These are phyloP conservation scores for Phytophthora pisi DNA, from an alignment of 352 stramenopile genomes.

Conservation along the genomic window DNA sequence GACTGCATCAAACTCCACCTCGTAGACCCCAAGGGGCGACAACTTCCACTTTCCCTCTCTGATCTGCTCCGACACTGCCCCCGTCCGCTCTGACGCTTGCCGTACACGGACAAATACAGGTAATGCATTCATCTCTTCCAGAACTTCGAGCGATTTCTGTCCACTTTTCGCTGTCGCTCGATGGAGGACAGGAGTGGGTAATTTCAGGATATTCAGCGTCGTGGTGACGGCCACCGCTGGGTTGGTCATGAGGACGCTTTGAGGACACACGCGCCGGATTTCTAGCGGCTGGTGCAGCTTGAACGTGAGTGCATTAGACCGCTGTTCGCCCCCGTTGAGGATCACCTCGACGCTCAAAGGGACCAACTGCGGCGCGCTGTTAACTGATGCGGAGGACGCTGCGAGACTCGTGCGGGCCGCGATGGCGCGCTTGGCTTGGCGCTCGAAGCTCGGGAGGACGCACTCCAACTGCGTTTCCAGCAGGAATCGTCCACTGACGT, in stretches of 20 bases:
- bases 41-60: constrained; percentile 58
- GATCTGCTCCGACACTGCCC: constrained; percentile 56
- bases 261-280: constrained; percentile 54
- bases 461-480: constrained; percentile 69
- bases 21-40: constrained; percentile 57
- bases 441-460: constrained; percentile 54
- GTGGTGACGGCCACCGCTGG: constrained; percentile 43
- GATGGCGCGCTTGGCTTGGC: constrained; percentile 42
- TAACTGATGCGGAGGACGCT: constrained; percentile 46
- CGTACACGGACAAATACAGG: constrained; percentile 64
- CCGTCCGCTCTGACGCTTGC: constrained; percentile 57
- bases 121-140: constrained; percentile 51
- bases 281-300: constrained; percentile 57
- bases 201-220: constrained; percentile 66
- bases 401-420: constrained; percentile 45
- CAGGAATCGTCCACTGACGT: constrained; percentile 55
- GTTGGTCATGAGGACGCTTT: constrained; percentile 61
- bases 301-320: constrained; percentile 61
- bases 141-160: constrained; percentile 12
- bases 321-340: constrained; percentile 49
- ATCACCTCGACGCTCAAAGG: constrained; percentile 62
- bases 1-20: constrained; percentile 64
- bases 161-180: constrained; percentile 9
- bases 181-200: constrained; percentile 30
- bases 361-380: constrained; percentile 56